These are phyloP conservation scores for Phytopythium chamaehyphon DNA, from an alignment of 352 stramenopile species.

Conservation along the genomic window DNA sequence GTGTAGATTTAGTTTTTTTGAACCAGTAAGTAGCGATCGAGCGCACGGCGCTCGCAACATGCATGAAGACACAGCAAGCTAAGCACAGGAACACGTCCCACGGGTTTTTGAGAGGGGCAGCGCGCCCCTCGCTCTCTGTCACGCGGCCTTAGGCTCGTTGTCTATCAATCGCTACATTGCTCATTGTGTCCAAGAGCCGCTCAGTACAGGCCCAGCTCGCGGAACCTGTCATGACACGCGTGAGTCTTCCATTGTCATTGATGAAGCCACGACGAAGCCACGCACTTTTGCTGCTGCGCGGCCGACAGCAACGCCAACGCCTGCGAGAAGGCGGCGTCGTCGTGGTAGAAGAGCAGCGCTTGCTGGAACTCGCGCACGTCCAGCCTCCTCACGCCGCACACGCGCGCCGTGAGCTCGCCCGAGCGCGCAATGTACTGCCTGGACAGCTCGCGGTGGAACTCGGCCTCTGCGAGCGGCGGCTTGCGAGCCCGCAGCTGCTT, in stretches of 20 bases:
- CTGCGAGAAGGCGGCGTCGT: slow-evolving; percentile 62
- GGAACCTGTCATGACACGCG: slow-evolving; percentile 30
- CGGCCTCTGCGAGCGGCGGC: slow-evolving; percentile 16
- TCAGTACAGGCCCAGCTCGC: slow-evolving; percentile 39
- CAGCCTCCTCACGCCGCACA: slow-evolving; percentile 46
- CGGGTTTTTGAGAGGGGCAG: no score
- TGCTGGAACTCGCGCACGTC: slow-evolving; percentile 68
- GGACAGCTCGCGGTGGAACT: slow-evolving; percentile 55
- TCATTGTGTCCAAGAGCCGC: no score
- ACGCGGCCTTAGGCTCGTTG: no score
- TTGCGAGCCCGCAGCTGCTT: slow-evolving; percentile 27
- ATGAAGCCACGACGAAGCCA: neutral
- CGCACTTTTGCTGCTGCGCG: slow-evolving; percentile 67
- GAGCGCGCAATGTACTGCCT: slow-evolving; percentile 66
- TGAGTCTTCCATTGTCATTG: neutral
- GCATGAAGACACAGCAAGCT: no score
- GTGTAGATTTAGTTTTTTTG: no score
- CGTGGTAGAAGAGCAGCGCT: slow-evolving; percentile 78
- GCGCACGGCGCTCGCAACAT: no score
- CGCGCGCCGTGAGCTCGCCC: slow-evolving; percentile 45
- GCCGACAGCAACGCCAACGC: slow-evolving; percentile 50
- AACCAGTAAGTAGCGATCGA: no score
- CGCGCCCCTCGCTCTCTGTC: no score
- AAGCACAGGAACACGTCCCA: no score
- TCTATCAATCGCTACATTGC: no score